These are phyloP conservation scores for Blumeria graminis DNA, from an alignment of 2,329 filamentous ascomycete species.

Conservation along the genomic window DNA sequence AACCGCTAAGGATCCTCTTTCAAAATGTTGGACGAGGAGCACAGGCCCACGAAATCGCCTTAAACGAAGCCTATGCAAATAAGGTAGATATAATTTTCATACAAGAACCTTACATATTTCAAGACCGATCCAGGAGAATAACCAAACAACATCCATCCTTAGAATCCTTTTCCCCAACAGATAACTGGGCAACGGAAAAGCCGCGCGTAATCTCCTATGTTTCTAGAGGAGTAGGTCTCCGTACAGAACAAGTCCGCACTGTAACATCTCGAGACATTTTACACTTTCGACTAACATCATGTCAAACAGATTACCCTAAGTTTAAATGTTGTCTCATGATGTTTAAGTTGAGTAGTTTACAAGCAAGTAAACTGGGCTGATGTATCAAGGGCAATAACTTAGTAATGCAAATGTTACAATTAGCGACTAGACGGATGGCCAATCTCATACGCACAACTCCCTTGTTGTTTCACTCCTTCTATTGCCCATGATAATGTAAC, in stretches of 20 bases:
- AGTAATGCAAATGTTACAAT: too few species aligned
- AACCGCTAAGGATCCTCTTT: not conserved
- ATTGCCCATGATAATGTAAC: too few species aligned
- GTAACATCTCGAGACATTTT: not conserved
- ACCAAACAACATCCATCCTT: not conserved
- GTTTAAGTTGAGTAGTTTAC: too few species aligned
- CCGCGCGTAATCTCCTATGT: not conserved
- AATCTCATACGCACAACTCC: too few species aligned
- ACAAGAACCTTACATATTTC: not conserved
- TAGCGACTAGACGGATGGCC: too few species aligned
- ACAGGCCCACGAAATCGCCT: not conserved
- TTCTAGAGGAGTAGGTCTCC: not conserved
- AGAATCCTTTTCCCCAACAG: not conserved
- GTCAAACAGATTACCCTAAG: too few species aligned
- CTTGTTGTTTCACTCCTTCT: too few species aligned
- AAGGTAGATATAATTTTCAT: not conserved
- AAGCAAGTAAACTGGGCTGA: too few species aligned
- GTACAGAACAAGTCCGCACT: not conserved
- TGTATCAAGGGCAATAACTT: too few species aligned
- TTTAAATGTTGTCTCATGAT: too few species aligned
- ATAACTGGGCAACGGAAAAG: not conserved
- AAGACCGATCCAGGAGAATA: not conserved
- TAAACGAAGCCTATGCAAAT: not conserved
- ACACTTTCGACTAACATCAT: too few species aligned
- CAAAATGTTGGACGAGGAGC: not conserved